Evolutionary conservation across 2,329 filamentous ascomycete species (phyloP).

Genomic region (Fusarium paranaense): DNA sequence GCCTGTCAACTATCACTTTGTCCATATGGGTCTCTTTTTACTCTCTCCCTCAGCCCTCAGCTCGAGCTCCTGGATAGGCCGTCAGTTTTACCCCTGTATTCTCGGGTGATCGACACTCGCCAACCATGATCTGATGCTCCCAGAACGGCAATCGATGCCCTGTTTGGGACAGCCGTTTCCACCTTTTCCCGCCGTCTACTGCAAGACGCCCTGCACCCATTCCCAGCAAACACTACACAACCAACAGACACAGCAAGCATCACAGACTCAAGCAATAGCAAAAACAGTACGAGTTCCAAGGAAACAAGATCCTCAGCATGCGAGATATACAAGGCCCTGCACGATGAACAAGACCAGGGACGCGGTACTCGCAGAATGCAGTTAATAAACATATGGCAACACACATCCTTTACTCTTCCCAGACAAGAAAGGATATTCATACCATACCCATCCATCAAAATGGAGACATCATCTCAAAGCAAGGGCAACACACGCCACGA

Average conservation of each 20-base stretch:
- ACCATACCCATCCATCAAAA: neutral
- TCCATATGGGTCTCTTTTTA: neutral
- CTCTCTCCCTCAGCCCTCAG: neutral
- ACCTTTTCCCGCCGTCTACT: conserved; percentile 1
- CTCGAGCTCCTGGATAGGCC: too few relatives aligned
- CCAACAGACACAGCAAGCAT: neutral
- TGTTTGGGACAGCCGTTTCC: neutral
- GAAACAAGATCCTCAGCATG: neutral
- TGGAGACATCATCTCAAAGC: neutral
- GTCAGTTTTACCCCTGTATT: neutral
- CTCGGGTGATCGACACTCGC: conserved; percentile 11
- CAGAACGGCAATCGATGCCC: neutral
- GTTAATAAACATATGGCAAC: neutral
- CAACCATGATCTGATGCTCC: conserved; percentile 7
- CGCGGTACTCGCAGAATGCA: neutral
- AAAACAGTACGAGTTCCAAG: neutral
- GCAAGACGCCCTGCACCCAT: neutral
- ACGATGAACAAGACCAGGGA: neutral
- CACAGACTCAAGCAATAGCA: neutral
- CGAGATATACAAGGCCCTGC: neutral
- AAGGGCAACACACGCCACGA: neutral
- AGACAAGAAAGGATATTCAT: neutral
- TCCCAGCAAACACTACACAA: neutral
- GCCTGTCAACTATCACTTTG: neutral
- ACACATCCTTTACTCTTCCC: neutral